Evolutionary conservation across 2,329 filamentous ascomycete genomes (phyloP), one percentile per base, ranked within the genome.

Genomic region (Blumeriella jaapii): DNA sequence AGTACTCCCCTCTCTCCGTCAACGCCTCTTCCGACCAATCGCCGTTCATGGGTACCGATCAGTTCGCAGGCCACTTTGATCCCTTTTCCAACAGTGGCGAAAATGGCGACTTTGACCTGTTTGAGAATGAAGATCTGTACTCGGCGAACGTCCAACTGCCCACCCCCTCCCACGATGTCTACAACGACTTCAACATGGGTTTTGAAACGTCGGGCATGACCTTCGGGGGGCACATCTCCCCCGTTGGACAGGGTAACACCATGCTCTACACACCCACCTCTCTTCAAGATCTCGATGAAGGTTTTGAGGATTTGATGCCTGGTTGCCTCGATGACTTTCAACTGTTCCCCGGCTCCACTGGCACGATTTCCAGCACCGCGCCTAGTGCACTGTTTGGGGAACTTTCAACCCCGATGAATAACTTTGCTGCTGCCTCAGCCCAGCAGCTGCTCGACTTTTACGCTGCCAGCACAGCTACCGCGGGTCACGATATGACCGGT

Each of bases 261-360:
- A 81, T 82, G 61, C 67, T 84, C 19, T 80, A 68, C 58, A 80
- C 79, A 7, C 75, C 80, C 30, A 67, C 67, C 26, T 77, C 76
- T 0, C 57, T 74, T 40, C 61, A 63, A 12, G 69, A 73, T 15
- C 64, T 74, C 16, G 79, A 85, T 41, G 78, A 84, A 36, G 52
- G 50, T 3, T 55, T 53, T 27, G 47, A 49, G 16, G 49, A 52
- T 34, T 42, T 49, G 19, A 30, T 44, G n/a, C 48, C 50, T 12
- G 36, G 32, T 23, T 47, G 48, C 24, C 44, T 36, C 17, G 40
- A 42, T 26, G 51, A 55, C 26, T 55, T 55, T 34, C 49, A 50
- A 28, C 51, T 55, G 25, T 55, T 52, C 29, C 46, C 47, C n/a
- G 42, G 36, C 11, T 49, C 45, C 19, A 46, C 42, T 11, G 39